phyloP scores from a whole-genome alignment of 208 protist species.

The Crithidia acanthocephali region DNA sequence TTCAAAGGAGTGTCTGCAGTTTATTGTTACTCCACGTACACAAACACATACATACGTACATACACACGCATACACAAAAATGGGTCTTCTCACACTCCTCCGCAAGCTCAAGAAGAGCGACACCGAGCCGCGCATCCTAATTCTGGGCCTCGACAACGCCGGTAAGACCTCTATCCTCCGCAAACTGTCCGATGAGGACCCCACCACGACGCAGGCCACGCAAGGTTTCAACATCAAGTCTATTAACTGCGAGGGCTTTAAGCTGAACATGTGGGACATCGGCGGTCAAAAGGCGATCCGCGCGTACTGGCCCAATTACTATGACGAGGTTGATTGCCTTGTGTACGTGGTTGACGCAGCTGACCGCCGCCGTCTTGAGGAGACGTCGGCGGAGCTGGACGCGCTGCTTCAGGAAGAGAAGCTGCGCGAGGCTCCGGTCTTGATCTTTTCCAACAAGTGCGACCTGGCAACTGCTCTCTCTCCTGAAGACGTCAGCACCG shows the following conservation, averaged over 20 bases:
- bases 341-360: constrained; percentile 97
- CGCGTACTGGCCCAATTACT: constrained; percentile 98
- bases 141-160: constrained; percentile 98
- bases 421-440: constrained; percentile 92
- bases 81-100: constrained; percentile 96
- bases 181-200: constrained; percentile 96
- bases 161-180: constrained; percentile 98
- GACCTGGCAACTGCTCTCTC: constrained; percentile 93
- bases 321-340: constrained; percentile 96
- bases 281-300: constrained; percentile 98
- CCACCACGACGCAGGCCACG: constrained; percentile 96
- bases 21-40: neutral
- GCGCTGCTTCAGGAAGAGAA: constrained; percentile 95
- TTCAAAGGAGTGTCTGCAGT: neutral
- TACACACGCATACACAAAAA: constrained; percentile 38
- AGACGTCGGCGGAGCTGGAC: constrained; percentile 94
- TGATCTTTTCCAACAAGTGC: constrained; percentile 98
- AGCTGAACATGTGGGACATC: constrained; percentile 99
- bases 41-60: no score
- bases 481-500: constrained; percentile 85
- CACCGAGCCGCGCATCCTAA: constrained; percentile 95
- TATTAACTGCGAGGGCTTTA: constrained; percentile 95
- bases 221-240: constrained; percentile 99
- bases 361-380: constrained; percentile 94
- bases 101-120: constrained; percentile 94